phyloP scores from a whole-genome alignment of 768 basidiomycete species.

The Mycena latifolia region DNA sequence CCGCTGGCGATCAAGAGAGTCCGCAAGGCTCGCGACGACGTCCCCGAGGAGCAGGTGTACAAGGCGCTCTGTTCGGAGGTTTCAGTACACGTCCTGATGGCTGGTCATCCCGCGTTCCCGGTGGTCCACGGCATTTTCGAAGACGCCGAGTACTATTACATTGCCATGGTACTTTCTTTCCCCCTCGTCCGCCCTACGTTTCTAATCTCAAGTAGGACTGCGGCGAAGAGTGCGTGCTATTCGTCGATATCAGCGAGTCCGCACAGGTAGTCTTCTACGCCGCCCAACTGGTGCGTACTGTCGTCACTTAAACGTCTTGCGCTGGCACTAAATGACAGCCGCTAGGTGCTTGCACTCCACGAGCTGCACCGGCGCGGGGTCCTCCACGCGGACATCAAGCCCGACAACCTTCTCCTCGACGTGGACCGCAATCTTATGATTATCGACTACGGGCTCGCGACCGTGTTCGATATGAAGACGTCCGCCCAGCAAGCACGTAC shows the following conservation, averaged over 20 bases:
- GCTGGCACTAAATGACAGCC: not conserved
- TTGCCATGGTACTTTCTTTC: constrained; percentile 1
- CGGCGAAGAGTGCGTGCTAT: not conserved
- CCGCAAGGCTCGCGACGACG: too few relatives aligned
- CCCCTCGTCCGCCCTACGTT: not conserved
- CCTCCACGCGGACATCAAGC: constrained; percentile 19
- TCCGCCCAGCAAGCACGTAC: too few relatives aligned
- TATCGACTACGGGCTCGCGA: not conserved
- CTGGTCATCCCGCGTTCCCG: not conserved
- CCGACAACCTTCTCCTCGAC: constrained; percentile 8
- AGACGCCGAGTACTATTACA: not conserved
- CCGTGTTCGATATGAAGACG: too few relatives aligned
- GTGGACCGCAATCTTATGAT: too few relatives aligned
- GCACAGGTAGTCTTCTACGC: not conserved
- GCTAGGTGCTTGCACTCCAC: not conserved
- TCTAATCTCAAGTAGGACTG: constrained; percentile 4
- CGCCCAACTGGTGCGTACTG: constrained; percentile 1
- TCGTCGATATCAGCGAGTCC: not conserved
- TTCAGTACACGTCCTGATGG: not conserved
- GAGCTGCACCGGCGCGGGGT: constrained; percentile 5
- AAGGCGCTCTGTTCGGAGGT: too few relatives aligned
- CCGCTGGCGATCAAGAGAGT: too few relatives aligned
- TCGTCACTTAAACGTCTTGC: not conserved
- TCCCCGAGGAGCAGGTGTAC: too few relatives aligned
- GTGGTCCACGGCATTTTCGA: not conserved